Conservation (phyloP, 2,329 filamentous ascomycete species). For the Colletotrichum tabaci region DNA sequence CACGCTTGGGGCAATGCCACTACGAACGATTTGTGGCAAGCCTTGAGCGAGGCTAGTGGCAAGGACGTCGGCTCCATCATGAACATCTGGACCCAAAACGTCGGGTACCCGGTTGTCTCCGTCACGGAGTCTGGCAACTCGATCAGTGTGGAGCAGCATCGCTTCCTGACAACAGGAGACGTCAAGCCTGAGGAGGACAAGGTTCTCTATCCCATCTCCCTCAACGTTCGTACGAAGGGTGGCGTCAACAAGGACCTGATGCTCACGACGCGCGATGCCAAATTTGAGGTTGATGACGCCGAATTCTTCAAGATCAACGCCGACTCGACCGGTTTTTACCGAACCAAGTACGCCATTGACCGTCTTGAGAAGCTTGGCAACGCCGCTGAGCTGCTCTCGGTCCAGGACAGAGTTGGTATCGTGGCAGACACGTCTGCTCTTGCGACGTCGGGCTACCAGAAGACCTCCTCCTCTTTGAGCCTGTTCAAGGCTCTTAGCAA, state of each 20-base stretch:
- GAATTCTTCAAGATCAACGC: conserved; percentile 98
- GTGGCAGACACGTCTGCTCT: conserved; percentile 93
- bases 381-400: conserved; percentile 86
- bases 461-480: conserved; percentile 89
- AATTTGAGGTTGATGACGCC: conserved; percentile 82
- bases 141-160: conserved; percentile 93
- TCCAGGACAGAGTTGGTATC: conserved; percentile 95
- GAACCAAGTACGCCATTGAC: conserved; percentile 88
- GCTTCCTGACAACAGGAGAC: conserved; percentile 92
- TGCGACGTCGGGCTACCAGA: conserved; percentile 91
- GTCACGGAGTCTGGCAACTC: conserved; percentile 80
- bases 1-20: conserved; percentile 97
- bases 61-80: conserved; percentile 93
- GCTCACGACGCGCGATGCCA: conserved; percentile 72
- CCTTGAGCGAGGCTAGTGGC: conserved; percentile 88
- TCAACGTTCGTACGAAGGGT: conserved; percentile 87
- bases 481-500: conserved; percentile 86
- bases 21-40: conserved; percentile 91
- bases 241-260: conserved; percentile 85
- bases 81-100: conserved; percentile 97
- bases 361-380: conserved; percentile 89
- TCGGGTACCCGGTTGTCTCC: conserved; percentile 91
- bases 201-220: conserved; percentile 89
- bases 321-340: conserved; percentile 93
- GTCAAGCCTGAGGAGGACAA: conserved; percentile 94